Evolutionary conservation across 1,284 basidiomycete species (phyloP).

Genomic region (Microbotryum silenes-acaulis): DNA sequence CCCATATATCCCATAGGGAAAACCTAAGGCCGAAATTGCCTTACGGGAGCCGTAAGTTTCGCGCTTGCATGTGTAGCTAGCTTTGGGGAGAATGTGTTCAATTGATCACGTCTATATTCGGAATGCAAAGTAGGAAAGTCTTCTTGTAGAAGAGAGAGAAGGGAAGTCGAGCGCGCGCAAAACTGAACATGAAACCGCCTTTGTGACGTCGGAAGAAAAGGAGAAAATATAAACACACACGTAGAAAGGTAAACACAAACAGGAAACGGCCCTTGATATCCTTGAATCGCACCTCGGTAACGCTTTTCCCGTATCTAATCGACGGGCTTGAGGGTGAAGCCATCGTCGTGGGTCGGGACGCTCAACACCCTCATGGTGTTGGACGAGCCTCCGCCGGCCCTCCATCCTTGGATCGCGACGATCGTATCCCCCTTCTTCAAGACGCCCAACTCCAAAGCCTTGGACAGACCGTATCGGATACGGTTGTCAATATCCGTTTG

Average conservation of each 20-base stretch:
- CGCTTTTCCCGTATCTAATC: neutral
- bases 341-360: slow-evolving; percentile 21
- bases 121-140: too few relatives aligned
- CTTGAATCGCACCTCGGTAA: too few relatives aligned
- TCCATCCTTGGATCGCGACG: slow-evolving; percentile 97
- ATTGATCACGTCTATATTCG: too few relatives aligned
- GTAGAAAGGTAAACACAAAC: neutral
- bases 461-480: slow-evolving; percentile 80
- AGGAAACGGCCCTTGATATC: too few relatives aligned
- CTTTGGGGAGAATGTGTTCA: too few relatives aligned
- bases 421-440: slow-evolving; percentile 84
- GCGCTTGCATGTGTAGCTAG: too few relatives aligned
- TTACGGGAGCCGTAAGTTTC: too few relatives aligned
- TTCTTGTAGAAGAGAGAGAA: too few relatives aligned
- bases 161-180: too few relatives aligned
- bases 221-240: neutral
- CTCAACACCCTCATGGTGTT: slow-evolving; percentile 36
- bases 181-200: neutral
- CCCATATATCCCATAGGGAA: too few relatives aligned
- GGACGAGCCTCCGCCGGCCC: slow-evolving; percentile 87
- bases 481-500: slow-evolving; percentile 91
- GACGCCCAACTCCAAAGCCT: slow-evolving; percentile 78
- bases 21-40: too few relatives aligned
- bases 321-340: slow-evolving; percentile 20
- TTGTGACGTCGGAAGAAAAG: too few relatives aligned